Percentiles rank a stretch among this genome's conserved stretches.
These are phyloP conservation scores for sunflower (Helianthus annuus) DNA, from an alignment of 129 eudicot species.

Conservation along the genomic window DNA sequence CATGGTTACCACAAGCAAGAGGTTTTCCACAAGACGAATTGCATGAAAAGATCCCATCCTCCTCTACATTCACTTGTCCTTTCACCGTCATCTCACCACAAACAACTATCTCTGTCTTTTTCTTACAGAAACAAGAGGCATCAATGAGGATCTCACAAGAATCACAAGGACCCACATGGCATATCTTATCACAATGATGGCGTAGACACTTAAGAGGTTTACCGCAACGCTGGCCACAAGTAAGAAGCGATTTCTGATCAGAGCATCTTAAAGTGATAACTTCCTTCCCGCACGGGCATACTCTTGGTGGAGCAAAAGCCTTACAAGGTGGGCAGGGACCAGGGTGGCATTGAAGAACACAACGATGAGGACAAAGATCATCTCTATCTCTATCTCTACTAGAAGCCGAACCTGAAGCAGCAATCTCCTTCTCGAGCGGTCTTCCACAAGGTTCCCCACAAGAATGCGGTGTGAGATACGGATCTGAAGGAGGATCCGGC, in stretches of 20 bases:
- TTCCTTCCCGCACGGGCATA: conserved; percentile 89
- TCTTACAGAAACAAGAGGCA: conserved; percentile 88
- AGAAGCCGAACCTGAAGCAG: conserved; percentile 33
- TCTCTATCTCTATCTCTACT: conserved; percentile 38
- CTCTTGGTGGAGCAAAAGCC: conserved; percentile 90
- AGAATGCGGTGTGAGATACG: conserved; percentile 89
- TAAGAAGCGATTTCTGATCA: conserved; percentile 72
- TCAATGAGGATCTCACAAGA: conserved; percentile 61
- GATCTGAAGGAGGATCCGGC: conserved; percentile 86
- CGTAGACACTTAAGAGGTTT: conserved; percentile 76
- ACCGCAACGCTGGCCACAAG: conserved; percentile 81
- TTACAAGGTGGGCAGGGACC: conserved; percentile 98
- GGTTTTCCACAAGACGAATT: conserved; percentile 55
- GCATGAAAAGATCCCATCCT: conserved; percentile 77
- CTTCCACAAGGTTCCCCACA: conserved; percentile 98
- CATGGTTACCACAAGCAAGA: conserved; percentile 79
- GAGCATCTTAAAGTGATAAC: conserved; percentile 88
- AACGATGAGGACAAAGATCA: conserved; percentile 79
- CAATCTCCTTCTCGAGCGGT: conserved; percentile 66
- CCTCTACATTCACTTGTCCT: conserved; percentile 56
- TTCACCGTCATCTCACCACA: conserved; percentile 90
- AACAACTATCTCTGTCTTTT: conserved; percentile 62
- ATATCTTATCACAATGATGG: conserved; percentile 59
- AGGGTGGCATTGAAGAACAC: conserved; percentile 96
- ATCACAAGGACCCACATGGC: conserved; percentile 89